Percentiles rank a stretch among this genome's conserved stretches.
Evolutionary conservation across 306 rosid species (phyloP).

Genomic region (Trifolium subterraneum): DNA sequence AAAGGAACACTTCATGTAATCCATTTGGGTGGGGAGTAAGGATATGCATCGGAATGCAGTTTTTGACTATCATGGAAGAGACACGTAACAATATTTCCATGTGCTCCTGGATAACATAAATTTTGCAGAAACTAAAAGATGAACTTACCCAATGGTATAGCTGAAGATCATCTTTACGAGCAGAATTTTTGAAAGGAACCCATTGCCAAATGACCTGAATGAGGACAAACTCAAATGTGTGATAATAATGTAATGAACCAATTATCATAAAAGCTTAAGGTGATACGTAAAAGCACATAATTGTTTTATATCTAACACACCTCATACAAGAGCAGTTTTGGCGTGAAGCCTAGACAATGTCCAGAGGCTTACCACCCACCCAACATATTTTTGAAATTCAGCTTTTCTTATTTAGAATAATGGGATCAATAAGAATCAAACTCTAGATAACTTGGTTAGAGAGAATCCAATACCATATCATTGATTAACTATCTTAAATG

Average conservation of each 20-base stretch:
- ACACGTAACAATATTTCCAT: constrained; percentile 6
- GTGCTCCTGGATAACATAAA: background rate
- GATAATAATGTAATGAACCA: background rate
- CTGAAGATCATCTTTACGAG: constrained; percentile 84
- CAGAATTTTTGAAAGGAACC: constrained; percentile 87
- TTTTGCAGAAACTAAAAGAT: background rate
- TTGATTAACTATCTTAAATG: background rate
- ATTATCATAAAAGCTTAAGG: background rate
- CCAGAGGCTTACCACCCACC: background rate
- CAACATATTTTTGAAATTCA: background rate
- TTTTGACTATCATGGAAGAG: background rate
- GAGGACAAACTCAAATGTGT: background rate
- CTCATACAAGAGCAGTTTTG: constrained; percentile 1
- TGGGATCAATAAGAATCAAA: background rate
- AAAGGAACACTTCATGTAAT: background rate
- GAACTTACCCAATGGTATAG: constrained; percentile 86
- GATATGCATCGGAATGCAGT: background rate
- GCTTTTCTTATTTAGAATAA: background rate
- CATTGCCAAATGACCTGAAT: constrained; percentile 94
- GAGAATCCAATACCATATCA: background rate
- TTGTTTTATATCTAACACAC: constrained; percentile 7
- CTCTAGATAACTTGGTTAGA: background rate
- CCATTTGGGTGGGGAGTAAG: background rate
- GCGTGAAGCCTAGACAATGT: background rate
- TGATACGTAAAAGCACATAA: background rate